Conservation (phyloP, 306 rosid species). For the Lotus japonicus region DNA sequence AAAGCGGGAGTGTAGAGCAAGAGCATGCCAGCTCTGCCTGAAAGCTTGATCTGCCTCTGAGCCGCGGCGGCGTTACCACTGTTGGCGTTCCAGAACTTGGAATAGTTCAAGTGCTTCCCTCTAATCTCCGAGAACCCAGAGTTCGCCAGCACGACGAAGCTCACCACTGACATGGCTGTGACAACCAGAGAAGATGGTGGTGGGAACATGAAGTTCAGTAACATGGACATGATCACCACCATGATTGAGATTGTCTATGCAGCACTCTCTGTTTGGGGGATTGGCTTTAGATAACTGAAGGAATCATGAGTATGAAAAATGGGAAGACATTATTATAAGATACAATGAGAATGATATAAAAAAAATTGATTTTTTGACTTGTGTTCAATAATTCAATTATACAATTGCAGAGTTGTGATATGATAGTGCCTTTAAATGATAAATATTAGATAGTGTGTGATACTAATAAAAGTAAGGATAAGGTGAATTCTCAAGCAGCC, state of each 20-base stretch:
- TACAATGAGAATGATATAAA: too few species aligned
- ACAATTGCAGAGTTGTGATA: too few species aligned
- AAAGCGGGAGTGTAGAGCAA: constrained; percentile 57
- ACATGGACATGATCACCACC: constrained; percentile 7
- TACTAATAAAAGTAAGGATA: too few species aligned
- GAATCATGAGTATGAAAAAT: too few species aligned
- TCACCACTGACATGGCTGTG: constrained; percentile 37
- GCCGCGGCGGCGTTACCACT: not conserved
- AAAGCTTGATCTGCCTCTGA: constrained; percentile 17
- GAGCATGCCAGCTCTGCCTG: constrained; percentile 58
- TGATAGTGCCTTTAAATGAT: too few species aligned
- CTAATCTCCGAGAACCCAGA: constrained; percentile 39
- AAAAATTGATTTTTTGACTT: too few species aligned
- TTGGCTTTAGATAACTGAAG: too few species aligned
- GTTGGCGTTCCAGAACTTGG: constrained; percentile 44
- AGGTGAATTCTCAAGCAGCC: too few species aligned
- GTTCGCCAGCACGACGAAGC: constrained; percentile 14
- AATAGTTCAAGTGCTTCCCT: constrained; percentile 63
- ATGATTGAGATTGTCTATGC: not conserved
- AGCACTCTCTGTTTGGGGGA: too few species aligned
- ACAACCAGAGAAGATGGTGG: constrained; percentile 50
- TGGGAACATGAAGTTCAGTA: constrained; percentile 29
- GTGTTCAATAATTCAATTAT: too few species aligned
- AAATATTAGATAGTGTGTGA: too few species aligned
- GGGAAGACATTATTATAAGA: too few species aligned